phyloP scores from a whole-genome alignment of 192 early-diverging fungal species.

The Mortierella alpina region DNA sequence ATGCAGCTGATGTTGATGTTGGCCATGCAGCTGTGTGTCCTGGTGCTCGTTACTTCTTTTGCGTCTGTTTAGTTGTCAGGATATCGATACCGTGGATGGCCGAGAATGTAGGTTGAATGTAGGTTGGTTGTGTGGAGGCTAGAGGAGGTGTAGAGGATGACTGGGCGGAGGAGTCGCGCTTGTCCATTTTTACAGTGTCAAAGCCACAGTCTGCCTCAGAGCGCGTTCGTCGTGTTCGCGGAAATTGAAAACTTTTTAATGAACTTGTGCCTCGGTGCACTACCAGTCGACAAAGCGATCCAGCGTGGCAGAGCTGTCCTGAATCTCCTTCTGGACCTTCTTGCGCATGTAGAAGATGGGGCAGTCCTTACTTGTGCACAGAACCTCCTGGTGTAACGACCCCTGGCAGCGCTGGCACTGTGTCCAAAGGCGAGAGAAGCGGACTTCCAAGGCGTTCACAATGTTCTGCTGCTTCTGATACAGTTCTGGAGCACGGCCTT shows the following conservation, averaged over 20 bases:
- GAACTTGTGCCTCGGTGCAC: neutral
- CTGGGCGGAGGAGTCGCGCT: too few relatives aligned
- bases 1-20: conserved; percentile 68
- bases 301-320: conserved; percentile 75
- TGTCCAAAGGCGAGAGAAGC: conserved; percentile 93
- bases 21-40: conserved; percentile 16
- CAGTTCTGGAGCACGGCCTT: conserved; percentile 74
- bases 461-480: conserved; percentile 79
- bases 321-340: conserved; percentile 93
- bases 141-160: neutral
- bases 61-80: too few relatives aligned
- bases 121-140: neutral
- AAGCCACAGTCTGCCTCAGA: neutral
- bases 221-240: neutral
- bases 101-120: neutral
- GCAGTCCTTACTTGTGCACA: conserved; percentile 96
- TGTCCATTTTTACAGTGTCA: neutral
- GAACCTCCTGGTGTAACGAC: conserved; percentile 91
- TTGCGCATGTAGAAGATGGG: conserved; percentile 99
- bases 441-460: conserved; percentile 78
- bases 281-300: conserved; percentile 73
- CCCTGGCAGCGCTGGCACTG: conserved; percentile 98
- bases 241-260: too few relatives aligned
- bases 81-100: too few relatives aligned
- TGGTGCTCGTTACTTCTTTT: too few relatives aligned